Percentiles rank a stretch among this genome's conserved stretches.
These are phyloP conservation scores for Senna siamea DNA, from an alignment of 306 rosid species.

Conservation along the genomic window DNA sequence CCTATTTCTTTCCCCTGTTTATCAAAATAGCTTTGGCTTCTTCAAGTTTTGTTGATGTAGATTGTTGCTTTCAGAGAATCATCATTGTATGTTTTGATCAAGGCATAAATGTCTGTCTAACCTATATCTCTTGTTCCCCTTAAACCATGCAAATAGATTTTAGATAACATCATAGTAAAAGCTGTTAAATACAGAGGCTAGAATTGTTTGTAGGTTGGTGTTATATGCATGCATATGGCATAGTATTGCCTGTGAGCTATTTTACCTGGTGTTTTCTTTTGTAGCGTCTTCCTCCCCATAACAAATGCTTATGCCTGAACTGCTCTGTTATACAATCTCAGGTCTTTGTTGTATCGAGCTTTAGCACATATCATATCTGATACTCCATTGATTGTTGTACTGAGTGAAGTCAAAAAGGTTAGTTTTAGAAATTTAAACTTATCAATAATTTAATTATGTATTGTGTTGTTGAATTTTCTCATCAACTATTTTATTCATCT, in stretches of 20 bases:
- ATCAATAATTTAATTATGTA: not conserved
- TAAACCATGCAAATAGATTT: not conserved
- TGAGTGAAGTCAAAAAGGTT: constrained; percentile 86
- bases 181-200: not conserved
- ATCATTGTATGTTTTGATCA: not conserved
- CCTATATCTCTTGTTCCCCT: not conserved
- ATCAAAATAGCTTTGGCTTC: not conserved
- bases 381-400: constrained; percentile 68
- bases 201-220: constrained; percentile 4
- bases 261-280: constrained; percentile 30
- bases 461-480: constrained; percentile 27
- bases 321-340: constrained; percentile 47
- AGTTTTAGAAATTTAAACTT: constrained; percentile 38
- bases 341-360: constrained; percentile 71
- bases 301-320: constrained; percentile 26
- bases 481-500: constrained; percentile 25
- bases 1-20: not conserved
- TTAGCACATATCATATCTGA: constrained; percentile 71
- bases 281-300: not conserved
- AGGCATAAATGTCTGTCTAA: not conserved
- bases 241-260: constrained; percentile 27
- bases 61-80: not conserved
- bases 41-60: not conserved
- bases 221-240: not conserved
- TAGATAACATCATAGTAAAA: not conserved